Evolutionary conservation across 257 asterid species (phyloP), one percentile per base, ranked within the genome.

Genomic region (Agastache rugosa): DNA sequence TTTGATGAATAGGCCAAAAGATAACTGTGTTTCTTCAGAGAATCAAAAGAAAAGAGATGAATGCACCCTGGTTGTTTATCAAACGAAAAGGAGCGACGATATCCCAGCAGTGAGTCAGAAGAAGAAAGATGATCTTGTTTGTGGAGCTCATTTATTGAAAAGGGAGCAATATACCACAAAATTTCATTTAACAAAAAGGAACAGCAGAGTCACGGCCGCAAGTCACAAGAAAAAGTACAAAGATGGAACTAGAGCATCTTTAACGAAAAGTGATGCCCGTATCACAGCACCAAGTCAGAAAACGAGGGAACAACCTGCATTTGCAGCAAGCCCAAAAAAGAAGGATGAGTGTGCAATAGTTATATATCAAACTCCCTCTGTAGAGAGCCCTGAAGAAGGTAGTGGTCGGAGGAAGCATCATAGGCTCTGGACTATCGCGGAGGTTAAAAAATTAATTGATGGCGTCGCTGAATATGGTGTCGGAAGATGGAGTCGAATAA

Each of bases 401-500:
- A 75, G 75, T 68, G 82, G 77, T 35, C 81, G 92, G 77, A 86
- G 99, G 83, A 95, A 95, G 80, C 96, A 92, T 79, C 99, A 95
- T 67, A 83, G 88, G 31, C 75, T 88, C 47, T 94, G 98, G 98
- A 87, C 97, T 69, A 84, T 89, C 63, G 78, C 96, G 35, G 99
- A 95, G 83, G 97, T 95, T 48, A 87, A 75, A 68, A 85, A 80
- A 72, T 85, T 95, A 79, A 85, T 92, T 14, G 99, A 95, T 64
- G 99, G 97, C 8, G 99, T 95, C 35, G 83, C 97, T 44, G 89
- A 95, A 73, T 81, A 83, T 70, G 98, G 98, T 22, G 98, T 95
- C 71, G 99, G 99, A 72, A 85, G 90, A 79, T 95, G 98, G 99
- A 92, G 96, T 75, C 86, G 89, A 34, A 92, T 95, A 72, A 95